Evolutionary conservation across 768 basidiomycete genomes (phyloP), one percentile per base, ranked within the genome.

Genomic region (Tubosaeta sp.): DNA sequence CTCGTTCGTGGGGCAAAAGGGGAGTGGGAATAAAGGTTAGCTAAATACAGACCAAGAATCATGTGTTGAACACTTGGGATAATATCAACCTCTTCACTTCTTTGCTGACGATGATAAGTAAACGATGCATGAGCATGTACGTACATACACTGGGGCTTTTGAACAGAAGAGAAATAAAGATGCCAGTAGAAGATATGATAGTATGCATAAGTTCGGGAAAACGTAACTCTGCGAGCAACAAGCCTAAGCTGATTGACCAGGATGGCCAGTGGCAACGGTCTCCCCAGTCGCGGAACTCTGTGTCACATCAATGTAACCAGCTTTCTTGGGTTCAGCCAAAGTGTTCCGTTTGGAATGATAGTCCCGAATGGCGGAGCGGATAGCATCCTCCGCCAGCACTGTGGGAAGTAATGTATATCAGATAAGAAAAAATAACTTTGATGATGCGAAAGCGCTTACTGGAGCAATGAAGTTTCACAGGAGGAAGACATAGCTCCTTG

Each of bases 341-440:
- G 69, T 76, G 54, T 68, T 72, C 50, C 91, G 85, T 76, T 99
- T 99, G 53, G 82, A 80, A 63, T 84, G 82, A 74, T 98, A 98
- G 68, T 98, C 88, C 60, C 91, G 89, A 70, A 99, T 99, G 38
- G 96, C 96, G 11, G 94, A 95, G 47, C 90, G 91, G 70, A 99
- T 99, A 51, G 96, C 96, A 69, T 99, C 96, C 72, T 99, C 96
- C 13, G 96, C 94, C 58, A 97, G 73, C 87, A 97, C 90, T 86
- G 66, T 54, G 66, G 58, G 48, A 58, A 55, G 35, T 36, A n/a
- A 4, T 9, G 30, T n/a, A 45, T 55, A 59, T 70, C 55, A 68
- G 57, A 60, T 55, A 51, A 60, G 48, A 12, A 51, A 49, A 9
- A 46, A 14, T 21, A 10, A 39, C 42, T 50, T 53, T 29, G 44